Base-by-base conservation (phyloP, 345 rosid genomes). In the Arabidopsis suecica region DNA sequence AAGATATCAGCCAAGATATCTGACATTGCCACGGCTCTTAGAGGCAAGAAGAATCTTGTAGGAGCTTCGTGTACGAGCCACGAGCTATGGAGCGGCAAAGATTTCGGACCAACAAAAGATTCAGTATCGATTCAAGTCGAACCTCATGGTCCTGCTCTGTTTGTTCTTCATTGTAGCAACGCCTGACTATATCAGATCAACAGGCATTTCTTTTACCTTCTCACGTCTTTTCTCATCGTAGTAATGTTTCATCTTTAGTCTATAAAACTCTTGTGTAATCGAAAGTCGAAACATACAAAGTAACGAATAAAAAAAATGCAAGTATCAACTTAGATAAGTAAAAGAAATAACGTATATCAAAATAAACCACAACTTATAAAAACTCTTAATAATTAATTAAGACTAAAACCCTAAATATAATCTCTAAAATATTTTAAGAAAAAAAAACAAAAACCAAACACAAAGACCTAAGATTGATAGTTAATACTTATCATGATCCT, bases 81-180 rank as follows among this genome's bases (percentile, higher is more conserved):
- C 9, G 98, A 94, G 81, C 72, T 91, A 13, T 90, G 97, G 96
- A 88, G 89, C 16, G 85, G 83, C 5, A 79, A 69, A 54, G 61
- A 62, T 66, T 73, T 68, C 0, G 86, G 83, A 56, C 51, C 45
- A 23, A 77, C 70, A 2, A 67, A 10, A 50, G 73, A 78, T 50
- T 74, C 68, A 0, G 50, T 91, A 36, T 79, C 90, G 3, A 80
- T 73, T 28, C 68, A 60, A 44, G 86, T 91, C 37, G 84, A 77
- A 61, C 59, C 68, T 30, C 97, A 90, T 33, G 88, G 89, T 34
- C 75, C 84, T 78, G 87, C 92, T 38, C 71, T 94, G 12, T 86
- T 88, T 48, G 83, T 86, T 63, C 85, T 93, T 14, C 53, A 73
- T 37, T 93, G 97, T 75, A 40, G 68, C 55, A 74, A 74, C 68